phyloP scores from a whole-genome alignment of 495 filamentous ascomycete species.

The Symbiotaphrina buchneri region DNA sequence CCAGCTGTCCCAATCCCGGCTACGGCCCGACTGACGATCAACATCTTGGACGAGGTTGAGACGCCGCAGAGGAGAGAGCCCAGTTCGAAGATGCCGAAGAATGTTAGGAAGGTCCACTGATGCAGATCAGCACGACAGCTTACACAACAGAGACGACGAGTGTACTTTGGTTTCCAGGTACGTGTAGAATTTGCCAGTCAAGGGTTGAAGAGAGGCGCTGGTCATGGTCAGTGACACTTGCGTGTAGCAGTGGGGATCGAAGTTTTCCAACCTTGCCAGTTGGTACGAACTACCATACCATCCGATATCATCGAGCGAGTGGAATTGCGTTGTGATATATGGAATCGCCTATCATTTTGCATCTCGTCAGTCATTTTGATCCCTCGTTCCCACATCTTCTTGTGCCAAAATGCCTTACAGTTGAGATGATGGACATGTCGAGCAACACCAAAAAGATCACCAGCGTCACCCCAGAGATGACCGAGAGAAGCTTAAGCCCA shows the following conservation, averaged over 20 bases:
- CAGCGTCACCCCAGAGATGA: slow-evolving; percentile 12
- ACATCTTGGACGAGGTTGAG: slow-evolving; percentile 6
- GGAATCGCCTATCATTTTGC: slow-evolving; percentile 14
- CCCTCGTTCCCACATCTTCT: neutral
- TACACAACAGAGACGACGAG: neutral
- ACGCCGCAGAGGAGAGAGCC: slow-evolving; percentile 6
- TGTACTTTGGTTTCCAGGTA: too few species aligned
- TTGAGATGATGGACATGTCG: slow-evolving; percentile 25
- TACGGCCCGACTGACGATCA: slow-evolving; percentile 8
- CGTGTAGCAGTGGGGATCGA: too few species aligned
- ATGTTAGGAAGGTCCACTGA: slow-evolving; percentile 10
- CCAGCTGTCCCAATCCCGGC: slow-evolving; percentile 15
- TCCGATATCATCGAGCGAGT: slow-evolving; percentile 17
- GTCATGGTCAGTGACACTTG: too few species aligned
- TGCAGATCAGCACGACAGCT: neutral
- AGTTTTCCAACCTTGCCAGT: slow-evolving; percentile 12
- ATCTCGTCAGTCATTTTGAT: neutral
- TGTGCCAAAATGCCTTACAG: slow-evolving; percentile 14
- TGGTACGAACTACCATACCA: slow-evolving; percentile 24
- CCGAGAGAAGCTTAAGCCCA: slow-evolving; percentile 11
- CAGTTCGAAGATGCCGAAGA: slow-evolving; percentile 8
- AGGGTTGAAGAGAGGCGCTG: neutral
- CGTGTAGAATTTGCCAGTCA: slow-evolving; percentile 1
- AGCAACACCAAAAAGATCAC: slow-evolving; percentile 24
- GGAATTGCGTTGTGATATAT: slow-evolving; percentile 18